Evolutionary conservation across 2,329 filamentous ascomycete genomes (phyloP).

Genomic region (Niveomyces coronatus): DNA sequence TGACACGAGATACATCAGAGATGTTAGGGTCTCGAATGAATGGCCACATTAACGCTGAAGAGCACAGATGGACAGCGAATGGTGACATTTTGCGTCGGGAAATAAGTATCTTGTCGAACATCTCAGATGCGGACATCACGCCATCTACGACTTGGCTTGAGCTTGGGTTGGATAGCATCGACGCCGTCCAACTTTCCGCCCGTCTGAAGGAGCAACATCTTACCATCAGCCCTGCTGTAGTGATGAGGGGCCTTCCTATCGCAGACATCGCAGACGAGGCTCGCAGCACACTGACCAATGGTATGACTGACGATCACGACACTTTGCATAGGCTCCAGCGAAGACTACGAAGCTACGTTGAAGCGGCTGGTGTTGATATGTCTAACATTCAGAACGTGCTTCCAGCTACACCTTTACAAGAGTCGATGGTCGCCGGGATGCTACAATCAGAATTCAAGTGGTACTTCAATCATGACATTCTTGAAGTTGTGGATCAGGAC

Average conservation of each 20-base stretch:
- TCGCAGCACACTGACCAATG: slow-evolving; percentile 8
- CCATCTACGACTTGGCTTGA: slow-evolving; percentile 61
- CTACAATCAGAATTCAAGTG: slow-evolving; percentile 58
- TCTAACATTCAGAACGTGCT: slow-evolving; percentile 46
- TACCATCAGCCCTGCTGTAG: slow-evolving; percentile 57
- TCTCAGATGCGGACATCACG: slow-evolving; percentile 39
- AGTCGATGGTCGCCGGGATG: slow-evolving; percentile 80
- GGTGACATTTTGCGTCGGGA: slow-evolving; percentile 47
- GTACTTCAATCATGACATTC: slow-evolving; percentile 80
- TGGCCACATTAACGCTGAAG: background rate
- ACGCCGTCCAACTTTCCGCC: slow-evolving; percentile 74
- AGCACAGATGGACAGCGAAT: slow-evolving; percentile 49
- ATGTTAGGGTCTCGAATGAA: background rate
- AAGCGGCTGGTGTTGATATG: slow-evolving; percentile 1
- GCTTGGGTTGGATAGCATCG: slow-evolving; percentile 84
- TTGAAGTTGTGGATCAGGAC: slow-evolving; percentile 45
- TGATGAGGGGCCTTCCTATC: slow-evolving; percentile 65
- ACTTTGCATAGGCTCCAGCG: background rate
- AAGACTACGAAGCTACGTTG: background rate
- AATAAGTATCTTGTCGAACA: slow-evolving; percentile 51
- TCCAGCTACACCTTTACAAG: slow-evolving; percentile 74
- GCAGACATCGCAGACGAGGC: slow-evolving; percentile 37
- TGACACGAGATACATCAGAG: slow-evolving; percentile 8
- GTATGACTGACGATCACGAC: background rate
- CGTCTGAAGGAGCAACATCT: slow-evolving; percentile 53